Conservation (phyloP, 2,329 filamentous ascomycete species). For the Chaetomiaceae sp. region DNA sequence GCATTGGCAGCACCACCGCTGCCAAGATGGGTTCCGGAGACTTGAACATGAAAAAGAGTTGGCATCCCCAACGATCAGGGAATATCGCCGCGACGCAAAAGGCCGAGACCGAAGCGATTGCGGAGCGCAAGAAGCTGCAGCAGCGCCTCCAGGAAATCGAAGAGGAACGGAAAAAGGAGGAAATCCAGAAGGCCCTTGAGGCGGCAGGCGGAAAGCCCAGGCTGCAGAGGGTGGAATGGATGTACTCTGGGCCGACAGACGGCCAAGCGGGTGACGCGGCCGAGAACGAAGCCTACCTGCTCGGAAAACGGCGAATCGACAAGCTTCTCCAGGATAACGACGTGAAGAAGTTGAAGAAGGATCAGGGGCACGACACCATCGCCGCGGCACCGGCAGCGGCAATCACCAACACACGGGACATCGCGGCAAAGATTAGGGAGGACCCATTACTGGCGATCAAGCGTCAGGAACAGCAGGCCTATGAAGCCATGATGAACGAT, state of each 20-base stretch:
- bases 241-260: constrained; percentile 84
- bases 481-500: constrained; percentile 75
- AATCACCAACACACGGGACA: constrained; percentile 61
- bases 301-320: constrained; percentile 91
- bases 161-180: constrained; percentile 87
- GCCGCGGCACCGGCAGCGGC: constrained; percentile 65
- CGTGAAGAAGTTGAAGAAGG: constrained; percentile 71
- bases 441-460: constrained; percentile 93
- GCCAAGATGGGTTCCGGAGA: constrained; percentile 78
- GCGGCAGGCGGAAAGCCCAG: constrained; percentile 74
- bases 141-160: constrained; percentile 89
- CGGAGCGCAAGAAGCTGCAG: constrained; percentile 90
- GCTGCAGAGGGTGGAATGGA: constrained; percentile 87
- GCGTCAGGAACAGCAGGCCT: constrained; percentile 79
- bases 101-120: constrained; percentile 84
- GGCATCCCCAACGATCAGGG: constrained; percentile 84
- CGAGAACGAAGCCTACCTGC: constrained; percentile 87
- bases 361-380: constrained; percentile 55
- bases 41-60: constrained; percentile 92
- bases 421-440: constrained; percentile 77
- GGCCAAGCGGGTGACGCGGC: constrained; percentile 73
- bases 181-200: constrained; percentile 85
- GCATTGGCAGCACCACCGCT: constrained; percentile 24
- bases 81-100: constrained; percentile 64
- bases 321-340: constrained; percentile 73